phyloP scores from a whole-genome alignment of 148 eudicot genomes.

The Heliosperma pusillum region DNA sequence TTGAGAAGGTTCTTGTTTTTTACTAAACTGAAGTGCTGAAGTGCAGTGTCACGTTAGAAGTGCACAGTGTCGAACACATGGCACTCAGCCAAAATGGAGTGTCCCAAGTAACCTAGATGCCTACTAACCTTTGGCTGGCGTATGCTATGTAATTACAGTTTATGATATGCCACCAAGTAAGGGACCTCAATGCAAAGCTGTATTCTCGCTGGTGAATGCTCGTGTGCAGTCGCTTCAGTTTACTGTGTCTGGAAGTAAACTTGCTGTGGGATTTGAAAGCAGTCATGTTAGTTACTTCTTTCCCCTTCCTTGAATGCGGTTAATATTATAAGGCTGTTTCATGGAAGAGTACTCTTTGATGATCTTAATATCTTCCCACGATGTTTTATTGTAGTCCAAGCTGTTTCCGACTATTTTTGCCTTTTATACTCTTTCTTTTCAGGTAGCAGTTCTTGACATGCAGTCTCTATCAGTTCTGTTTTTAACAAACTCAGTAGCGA shows the following conservation, averaged over 20 bases:
- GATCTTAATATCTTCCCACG: background rate
- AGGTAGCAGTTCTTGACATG: slow-evolving; percentile 72
- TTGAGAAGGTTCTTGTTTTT: background rate
- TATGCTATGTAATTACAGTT: slow-evolving; percentile 29
- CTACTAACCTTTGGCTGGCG: slow-evolving; percentile 2
- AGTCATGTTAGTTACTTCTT: slow-evolving; percentile 49
- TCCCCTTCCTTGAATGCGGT: background rate
- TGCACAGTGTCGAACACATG: background rate
- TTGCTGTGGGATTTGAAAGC: slow-evolving; percentile 63
- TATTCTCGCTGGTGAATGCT: slow-evolving; percentile 43
- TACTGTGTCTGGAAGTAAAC: slow-evolving; percentile 54
- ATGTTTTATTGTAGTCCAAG: background rate
- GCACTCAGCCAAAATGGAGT: background rate
- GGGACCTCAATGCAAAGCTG: slow-evolving; percentile 55
- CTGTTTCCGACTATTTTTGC: background rate
- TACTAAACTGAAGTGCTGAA: background rate
- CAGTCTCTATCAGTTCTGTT: slow-evolving; percentile 46
- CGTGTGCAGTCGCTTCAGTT: slow-evolving; percentile 54
- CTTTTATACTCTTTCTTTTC: slow-evolving; percentile 17
- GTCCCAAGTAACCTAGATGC: background rate
- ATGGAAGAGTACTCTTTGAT: background rate
- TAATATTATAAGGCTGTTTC: background rate
- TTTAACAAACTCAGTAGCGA: slow-evolving; percentile 37
- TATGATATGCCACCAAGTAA: slow-evolving; percentile 38
- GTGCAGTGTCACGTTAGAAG: background rate